Percentiles rank a stretch among this genome's conserved stretches.
phyloP scores from a whole-genome alignment of 352 stramenopile genomes.

The Phytophthora sp. region DNA sequence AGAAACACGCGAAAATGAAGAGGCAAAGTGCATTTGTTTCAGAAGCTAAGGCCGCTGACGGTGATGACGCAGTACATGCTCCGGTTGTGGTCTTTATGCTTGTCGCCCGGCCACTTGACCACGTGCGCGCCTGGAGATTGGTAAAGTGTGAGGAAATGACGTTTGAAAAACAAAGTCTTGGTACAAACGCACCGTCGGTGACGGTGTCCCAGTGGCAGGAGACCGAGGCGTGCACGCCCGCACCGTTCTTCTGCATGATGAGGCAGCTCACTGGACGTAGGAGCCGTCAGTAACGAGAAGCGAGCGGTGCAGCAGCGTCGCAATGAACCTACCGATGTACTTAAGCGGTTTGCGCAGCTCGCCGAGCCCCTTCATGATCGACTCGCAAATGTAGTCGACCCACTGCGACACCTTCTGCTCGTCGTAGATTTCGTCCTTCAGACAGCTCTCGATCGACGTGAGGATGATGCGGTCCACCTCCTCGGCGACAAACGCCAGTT shows the following conservation, averaged over 20 bases:
- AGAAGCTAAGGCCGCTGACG: slow-evolving; percentile 87
- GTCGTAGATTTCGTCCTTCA: slow-evolving; percentile 90
- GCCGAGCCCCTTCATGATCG: slow-evolving; percentile 85
- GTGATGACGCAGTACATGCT: slow-evolving; percentile 92
- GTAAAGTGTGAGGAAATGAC: too few relatives aligned
- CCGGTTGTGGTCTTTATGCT: slow-evolving; percentile 90
- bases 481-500: slow-evolving; percentile 92
- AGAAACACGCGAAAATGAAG: slow-evolving; percentile 1
- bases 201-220: slow-evolving; percentile 92
- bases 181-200: slow-evolving; percentile 92
- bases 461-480: slow-evolving; percentile 92
- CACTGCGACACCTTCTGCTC: slow-evolving; percentile 87
- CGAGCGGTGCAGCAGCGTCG: background rate
- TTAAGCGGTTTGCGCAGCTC: slow-evolving; percentile 93
- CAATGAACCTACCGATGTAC: slow-evolving; percentile 71
- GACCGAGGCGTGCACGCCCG: slow-evolving; percentile 87
- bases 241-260: slow-evolving; percentile 95
- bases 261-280: slow-evolving; percentile 76
- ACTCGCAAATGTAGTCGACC: slow-evolving; percentile 92
- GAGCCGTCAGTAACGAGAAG: slow-evolving; percentile 1
- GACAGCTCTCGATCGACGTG: slow-evolving; percentile 74
- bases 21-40: slow-evolving; percentile 18
- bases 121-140: slow-evolving; percentile 60
- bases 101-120: slow-evolving; percentile 91
- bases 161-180: too few relatives aligned